These are phyloP conservation scores for Cyclostephanos invisitatus DNA, from an alignment of 108 stramenopile species.

Conservation along the genomic window DNA sequence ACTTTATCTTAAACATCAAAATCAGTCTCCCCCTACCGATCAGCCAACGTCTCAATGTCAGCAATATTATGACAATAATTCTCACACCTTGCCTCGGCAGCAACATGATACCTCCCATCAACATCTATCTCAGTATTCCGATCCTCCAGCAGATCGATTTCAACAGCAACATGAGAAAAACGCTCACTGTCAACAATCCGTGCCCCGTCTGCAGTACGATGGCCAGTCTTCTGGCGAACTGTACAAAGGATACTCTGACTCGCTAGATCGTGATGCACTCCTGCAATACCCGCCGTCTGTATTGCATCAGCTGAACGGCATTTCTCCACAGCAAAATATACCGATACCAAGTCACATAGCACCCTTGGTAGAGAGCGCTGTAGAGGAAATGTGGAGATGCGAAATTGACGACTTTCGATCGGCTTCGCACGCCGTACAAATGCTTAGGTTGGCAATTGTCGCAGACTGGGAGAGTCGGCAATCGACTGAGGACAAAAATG, in stretches of 20 bases:
- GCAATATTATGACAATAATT: background rate
- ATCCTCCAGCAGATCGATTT: slow-evolving; percentile 7
- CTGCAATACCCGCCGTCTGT: slow-evolving; percentile 29
- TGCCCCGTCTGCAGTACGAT: slow-evolving; percentile 18
- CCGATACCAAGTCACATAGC: slow-evolving; percentile 10
- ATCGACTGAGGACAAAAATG: slow-evolving; percentile 10
- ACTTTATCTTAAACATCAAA: background rate
- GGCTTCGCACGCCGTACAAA: slow-evolving; percentile 41
- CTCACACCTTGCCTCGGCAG: background rate
- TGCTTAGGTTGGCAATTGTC: slow-evolving; percentile 44
- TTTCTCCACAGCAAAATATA: slow-evolving; percentile 6
- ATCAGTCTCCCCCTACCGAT: background rate
- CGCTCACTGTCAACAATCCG: slow-evolving; percentile 1
- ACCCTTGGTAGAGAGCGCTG: slow-evolving; percentile 40
- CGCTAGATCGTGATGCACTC: slow-evolving; percentile 16
- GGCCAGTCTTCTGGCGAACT: background rate
- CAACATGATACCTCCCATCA: slow-evolving; percentile 6
- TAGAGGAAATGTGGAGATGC: slow-evolving; percentile 57
- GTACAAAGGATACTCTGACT: slow-evolving; percentile 3
- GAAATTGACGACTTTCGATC: slow-evolving; percentile 39
- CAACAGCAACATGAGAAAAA: background rate
- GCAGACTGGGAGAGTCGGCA: slow-evolving; percentile 43
- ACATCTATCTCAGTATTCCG: slow-evolving; percentile 17
- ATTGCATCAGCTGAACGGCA: slow-evolving; percentile 10
- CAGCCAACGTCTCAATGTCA: background rate